Percentiles rank a stretch among this genome's conserved stretches.
These are phyloP conservation scores for Senecio squalidus DNA, from an alignment of 140 eudicot species.

Conservation along the genomic window DNA sequence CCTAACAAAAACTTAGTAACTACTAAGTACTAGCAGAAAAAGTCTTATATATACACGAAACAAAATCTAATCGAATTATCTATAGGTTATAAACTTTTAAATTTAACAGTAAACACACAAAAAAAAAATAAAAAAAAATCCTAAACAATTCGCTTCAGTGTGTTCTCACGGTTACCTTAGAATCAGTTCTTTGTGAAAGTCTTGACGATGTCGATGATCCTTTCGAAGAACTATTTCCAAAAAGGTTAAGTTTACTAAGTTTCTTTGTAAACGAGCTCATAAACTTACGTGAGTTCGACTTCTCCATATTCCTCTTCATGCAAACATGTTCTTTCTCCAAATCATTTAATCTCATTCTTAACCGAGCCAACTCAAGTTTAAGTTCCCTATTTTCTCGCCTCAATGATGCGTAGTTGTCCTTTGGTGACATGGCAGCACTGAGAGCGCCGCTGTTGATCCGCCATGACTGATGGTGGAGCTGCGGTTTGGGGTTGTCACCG, in stretches of 20 bases:
- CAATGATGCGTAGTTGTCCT: slow-evolving; percentile 87
- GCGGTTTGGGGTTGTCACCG: slow-evolving; percentile 70
- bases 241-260: slow-evolving; percentile 55
- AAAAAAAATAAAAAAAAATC: not conserved
- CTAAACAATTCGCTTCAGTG: slow-evolving; percentile 31
- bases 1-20: not conserved
- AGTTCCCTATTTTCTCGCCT: slow-evolving; percentile 91
- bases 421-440: slow-evolving; percentile 98
- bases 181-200: slow-evolving; percentile 72
- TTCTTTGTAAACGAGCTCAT: slow-evolving; percentile 84
- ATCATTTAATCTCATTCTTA: slow-evolving; percentile 89
- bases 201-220: slow-evolving; percentile 86
- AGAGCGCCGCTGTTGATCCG: slow-evolving; percentile 87
- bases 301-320: slow-evolving; percentile 87
- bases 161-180: slow-evolving; percentile 68
- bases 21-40: too few relatives aligned
- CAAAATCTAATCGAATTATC: slow-evolving; percentile 6
- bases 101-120: not conserved
- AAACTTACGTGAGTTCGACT: slow-evolving; percentile 60
- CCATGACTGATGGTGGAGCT: slow-evolving; percentile 83
- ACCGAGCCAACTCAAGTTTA: slow-evolving; percentile 86
- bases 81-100: slow-evolving; percentile 3
- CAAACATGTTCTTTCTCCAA: slow-evolving; percentile 95
- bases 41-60: slow-evolving; percentile 18
- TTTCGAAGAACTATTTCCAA: slow-evolving; percentile 69